phyloP scores from a whole-genome alignment of 2,329 filamentous ascomycete species.

The Biscogniauxia sp. region DNA sequence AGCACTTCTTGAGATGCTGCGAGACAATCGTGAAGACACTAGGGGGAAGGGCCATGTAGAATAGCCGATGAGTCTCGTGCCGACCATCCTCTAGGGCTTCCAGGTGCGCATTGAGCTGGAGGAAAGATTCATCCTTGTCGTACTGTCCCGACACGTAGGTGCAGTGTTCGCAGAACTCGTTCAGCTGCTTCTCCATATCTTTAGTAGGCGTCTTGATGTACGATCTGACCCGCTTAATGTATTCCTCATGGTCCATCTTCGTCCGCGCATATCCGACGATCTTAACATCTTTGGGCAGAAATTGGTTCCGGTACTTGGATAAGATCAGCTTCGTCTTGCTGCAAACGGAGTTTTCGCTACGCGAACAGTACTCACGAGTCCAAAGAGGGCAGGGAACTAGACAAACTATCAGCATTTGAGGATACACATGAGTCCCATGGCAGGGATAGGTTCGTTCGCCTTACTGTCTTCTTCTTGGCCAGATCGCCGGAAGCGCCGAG shows the following conservation, averaged over 20 bases:
- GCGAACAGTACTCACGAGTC: constrained; percentile 68
- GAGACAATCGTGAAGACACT: constrained; percentile 98
- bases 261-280: constrained; percentile 99
- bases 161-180: constrained; percentile 85
- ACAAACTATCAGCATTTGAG: constrained; percentile 1
- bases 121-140: constrained; percentile 93
- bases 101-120: constrained; percentile 79
- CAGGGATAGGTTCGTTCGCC: constrained; percentile 24
- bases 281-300: constrained; percentile 92
- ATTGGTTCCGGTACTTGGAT: constrained; percentile 90
- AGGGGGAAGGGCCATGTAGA: constrained; percentile 98
- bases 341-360: constrained; percentile 1
- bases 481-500: constrained; percentile 96
- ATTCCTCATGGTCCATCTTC: constrained; percentile 98
- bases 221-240: constrained; percentile 88
- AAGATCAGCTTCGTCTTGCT: constrained; percentile 19
- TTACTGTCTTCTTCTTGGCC: constrained; percentile 98
- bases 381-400: constrained; percentile 95
- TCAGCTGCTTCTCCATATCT: constrained; percentile 92
- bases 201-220: constrained; percentile 99
- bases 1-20: constrained; percentile 94
- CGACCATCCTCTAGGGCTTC: constrained; percentile 79
- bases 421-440: background rate
- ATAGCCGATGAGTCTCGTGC: constrained; percentile 84
- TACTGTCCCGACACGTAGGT: constrained; percentile 97